These are phyloP conservation scores for Fusarium pilosicola DNA, from an alignment of 2,329 filamentous ascomycete genomes.

Conservation along the genomic window DNA sequence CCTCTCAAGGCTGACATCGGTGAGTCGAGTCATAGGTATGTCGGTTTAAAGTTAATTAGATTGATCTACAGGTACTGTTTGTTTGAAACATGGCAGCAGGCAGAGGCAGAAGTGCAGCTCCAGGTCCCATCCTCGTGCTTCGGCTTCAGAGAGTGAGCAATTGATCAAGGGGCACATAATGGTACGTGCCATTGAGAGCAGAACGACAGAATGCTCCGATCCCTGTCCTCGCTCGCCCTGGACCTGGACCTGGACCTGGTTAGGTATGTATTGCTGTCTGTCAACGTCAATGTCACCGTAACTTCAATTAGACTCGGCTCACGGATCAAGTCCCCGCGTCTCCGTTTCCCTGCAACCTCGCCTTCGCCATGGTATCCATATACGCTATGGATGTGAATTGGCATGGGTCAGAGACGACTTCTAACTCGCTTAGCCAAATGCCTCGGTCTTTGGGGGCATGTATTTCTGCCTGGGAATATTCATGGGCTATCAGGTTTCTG, in stretches of 20 bases:
- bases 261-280: not conserved
- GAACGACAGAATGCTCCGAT: slow-evolving; percentile 4
- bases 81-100: slow-evolving; percentile 7
- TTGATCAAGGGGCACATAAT: slow-evolving; percentile 1
- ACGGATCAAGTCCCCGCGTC: slow-evolving; percentile 24
- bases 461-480: not conserved
- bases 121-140: not conserved
- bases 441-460: not conserved
- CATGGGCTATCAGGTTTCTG: not conserved
- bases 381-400: not conserved
- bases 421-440: slow-evolving; percentile 8
- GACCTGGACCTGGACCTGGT: not conserved
- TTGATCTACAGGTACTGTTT: not conserved
- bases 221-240: slow-evolving; percentile 1
- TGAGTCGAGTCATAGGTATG: not conserved
- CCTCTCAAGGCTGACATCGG: slow-evolving; percentile 5
- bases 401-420: not conserved
- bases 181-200: slow-evolving; percentile 16
- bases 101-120: not conserved
- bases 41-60: not conserved
- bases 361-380: not conserved
- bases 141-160: not conserved
- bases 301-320: slow-evolving; percentile 7
- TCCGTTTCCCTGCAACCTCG: slow-evolving; percentile 9
- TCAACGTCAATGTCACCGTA: slow-evolving; percentile 9